Base-by-base conservation (phyloP, 1,284 basidiomycete species). In the Moesziomyces parantarcticus region DNA sequence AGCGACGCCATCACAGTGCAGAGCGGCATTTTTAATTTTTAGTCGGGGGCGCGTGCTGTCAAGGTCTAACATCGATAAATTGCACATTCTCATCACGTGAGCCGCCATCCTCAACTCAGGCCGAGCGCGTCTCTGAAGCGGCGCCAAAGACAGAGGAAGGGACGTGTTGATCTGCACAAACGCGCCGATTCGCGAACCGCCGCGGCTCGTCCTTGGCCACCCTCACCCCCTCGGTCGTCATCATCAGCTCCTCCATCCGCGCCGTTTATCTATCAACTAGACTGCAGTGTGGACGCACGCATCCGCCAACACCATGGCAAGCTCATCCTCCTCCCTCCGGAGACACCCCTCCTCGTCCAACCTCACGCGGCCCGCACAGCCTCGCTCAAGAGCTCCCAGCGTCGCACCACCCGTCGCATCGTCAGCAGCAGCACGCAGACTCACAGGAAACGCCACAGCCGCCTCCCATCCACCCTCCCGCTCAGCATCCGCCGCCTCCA, bases 301-400 rank as follows among this genome's bases (percentile, higher is more conserved):
- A 32, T n/a, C 26, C 25, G 25, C 4, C 6, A 26, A 45, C 18
- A 13, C 22, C 68, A 71, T 64, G 68, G 64, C 68, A 47, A 45
- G 61, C 68, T 54, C 60, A 5, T 51, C 54, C 14, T 34, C 41
- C 9, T 46, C 50, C 36, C 65, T 68, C 21, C 57, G 65, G 56
- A 66, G 70, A 23, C 65, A 62, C 29, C 54, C 61, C n/a, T 73
- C 70, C 39, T 61, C 70, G 0, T 62, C 70, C 36, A 61, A 42
- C 13, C 57, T 68, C 40, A 56, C 57, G 36, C 56, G 58, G 7
- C 57, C 70, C 13, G 18, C 50, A 2, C 65, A 68, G 32, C 70
- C 70, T n/a, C 64, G 70, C 14, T 64, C 56, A 39, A 54, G 70
- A 47, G 70, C 70, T 11, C 57, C 70, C 26, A 73, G 70, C 54